Evolutionary conservation across 306 rosid species (phyloP).

Genomic region (Glycine soja): DNA sequence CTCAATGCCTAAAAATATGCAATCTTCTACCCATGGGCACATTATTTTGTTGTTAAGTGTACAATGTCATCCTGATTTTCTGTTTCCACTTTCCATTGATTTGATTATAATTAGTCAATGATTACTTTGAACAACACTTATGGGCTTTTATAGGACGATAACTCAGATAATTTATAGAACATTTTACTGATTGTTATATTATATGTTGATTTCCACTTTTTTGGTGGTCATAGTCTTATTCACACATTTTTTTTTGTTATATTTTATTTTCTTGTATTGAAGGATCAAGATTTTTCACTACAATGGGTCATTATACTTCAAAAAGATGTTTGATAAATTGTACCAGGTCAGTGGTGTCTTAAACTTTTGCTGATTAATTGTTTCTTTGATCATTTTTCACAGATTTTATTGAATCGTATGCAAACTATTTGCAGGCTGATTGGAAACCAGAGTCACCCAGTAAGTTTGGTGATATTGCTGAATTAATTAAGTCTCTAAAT

Average conservation of each 20-base stretch:
- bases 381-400: slow-evolving; percentile 13
- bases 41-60: slow-evolving; percentile 25
- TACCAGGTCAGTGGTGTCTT: slow-evolving; percentile 71
- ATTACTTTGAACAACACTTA: slow-evolving; percentile 31
- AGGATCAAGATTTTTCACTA: slow-evolving; percentile 89
- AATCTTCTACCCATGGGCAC: not conserved
- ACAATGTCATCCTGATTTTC: slow-evolving; percentile 31
- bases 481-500: slow-evolving; percentile 68
- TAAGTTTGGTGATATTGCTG: slow-evolving; percentile 70
- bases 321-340: slow-evolving; percentile 93
- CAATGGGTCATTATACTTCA: slow-evolving; percentile 81
- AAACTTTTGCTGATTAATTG: slow-evolving; percentile 33
- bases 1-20: slow-evolving; percentile 30
- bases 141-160: slow-evolving; percentile 12
- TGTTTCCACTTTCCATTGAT: slow-evolving; percentile 4
- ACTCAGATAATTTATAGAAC: slow-evolving; percentile 18
- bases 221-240: slow-evolving; percentile 17
- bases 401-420: slow-evolving; percentile 21
- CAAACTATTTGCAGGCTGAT: slow-evolving; percentile 68
- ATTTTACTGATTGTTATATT: slow-evolving; percentile 22
- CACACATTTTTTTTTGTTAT: not conserved
- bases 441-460: slow-evolving; percentile 90
- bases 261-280: slow-evolving; percentile 20
- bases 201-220: slow-evolving; percentile 37
- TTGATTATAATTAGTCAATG: slow-evolving; percentile 17